Percentiles rank a stretch among this genome's conserved stretches.
These are phyloP conservation scores for Alternaria gaisen DNA, from an alignment of 2,329 filamentous ascomycete species.

Conservation along the genomic window DNA sequence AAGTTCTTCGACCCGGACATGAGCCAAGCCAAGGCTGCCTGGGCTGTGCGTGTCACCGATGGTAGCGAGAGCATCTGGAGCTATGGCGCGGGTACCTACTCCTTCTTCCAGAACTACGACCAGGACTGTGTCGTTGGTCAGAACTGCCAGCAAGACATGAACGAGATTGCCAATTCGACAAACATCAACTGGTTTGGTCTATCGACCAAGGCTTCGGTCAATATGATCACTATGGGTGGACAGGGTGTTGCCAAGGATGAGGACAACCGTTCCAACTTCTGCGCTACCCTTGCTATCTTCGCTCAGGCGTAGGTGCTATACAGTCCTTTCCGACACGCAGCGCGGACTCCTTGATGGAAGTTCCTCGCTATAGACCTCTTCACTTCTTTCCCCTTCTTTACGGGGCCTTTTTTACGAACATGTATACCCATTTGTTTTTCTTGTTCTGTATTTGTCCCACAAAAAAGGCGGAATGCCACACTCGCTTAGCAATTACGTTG, in stretches of 20 bases:
- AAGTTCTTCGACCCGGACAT: conserved; percentile 57
- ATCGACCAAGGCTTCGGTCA: conserved; percentile 59
- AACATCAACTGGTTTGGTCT: conserved; percentile 59
- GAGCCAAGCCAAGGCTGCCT: conserved; percentile 52
- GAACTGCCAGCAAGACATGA: conserved; percentile 63
- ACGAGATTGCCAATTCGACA: conserved; percentile 53
- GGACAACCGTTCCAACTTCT: conserved; percentile 60
- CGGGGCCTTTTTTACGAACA: conserved; percentile 26
- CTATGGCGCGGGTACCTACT: conserved; percentile 63
- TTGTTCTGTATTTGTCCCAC: conserved; percentile 21
- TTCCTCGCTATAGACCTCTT: conserved; percentile 17
- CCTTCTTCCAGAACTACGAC: conserved; percentile 67
- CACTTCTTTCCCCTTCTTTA: conserved; percentile 27
- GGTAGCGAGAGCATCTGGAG: conserved; percentile 52
- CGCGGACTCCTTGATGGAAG: conserved; percentile 22
- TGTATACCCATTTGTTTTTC: conserved; percentile 23
- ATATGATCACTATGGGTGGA: conserved; percentile 57
- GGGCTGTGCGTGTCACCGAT: conserved; percentile 57
- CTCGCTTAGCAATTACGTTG: conserved; percentile 22
- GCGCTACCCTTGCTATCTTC: conserved; percentile 56
- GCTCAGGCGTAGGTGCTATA: conserved; percentile 28
- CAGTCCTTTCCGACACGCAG: neutral
- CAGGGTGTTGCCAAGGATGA: conserved; percentile 50
- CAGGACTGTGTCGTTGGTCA: conserved; percentile 58
- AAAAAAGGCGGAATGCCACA: conserved; percentile 17